Percentiles rank a stretch among this genome's conserved stretches.
phyloP scores from a whole-genome alignment of 768 basidiomycete species.

The Rhizopogon salebrosus region DNA sequence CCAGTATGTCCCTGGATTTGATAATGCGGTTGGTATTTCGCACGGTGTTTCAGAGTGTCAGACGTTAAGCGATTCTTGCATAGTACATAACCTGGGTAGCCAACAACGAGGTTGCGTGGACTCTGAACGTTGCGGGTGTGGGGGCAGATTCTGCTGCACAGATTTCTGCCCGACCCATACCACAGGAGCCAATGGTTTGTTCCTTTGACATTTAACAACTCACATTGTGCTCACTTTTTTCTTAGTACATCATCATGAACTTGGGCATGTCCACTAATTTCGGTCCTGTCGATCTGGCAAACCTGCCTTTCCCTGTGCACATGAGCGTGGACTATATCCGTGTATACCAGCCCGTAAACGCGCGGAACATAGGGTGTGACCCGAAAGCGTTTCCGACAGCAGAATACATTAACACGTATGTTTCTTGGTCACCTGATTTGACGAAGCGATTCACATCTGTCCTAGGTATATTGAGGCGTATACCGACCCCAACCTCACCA shows the following conservation, averaged over 20 bases:
- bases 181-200: constrained; percentile 83
- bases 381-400: constrained; percentile 63
- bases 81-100: constrained; percentile 87
- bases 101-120: constrained; percentile 67
- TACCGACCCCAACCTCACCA: constrained; percentile 48
- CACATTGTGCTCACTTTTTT: not conserved
- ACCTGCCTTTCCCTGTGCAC: constrained; percentile 46
- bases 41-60: not conserved
- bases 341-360: constrained; percentile 63
- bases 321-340: constrained; percentile 55
- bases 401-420: constrained; percentile 63
- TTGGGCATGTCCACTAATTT: constrained; percentile 60
- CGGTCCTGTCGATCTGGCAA: constrained; percentile 47
- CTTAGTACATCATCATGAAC: constrained; percentile 49
- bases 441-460: not conserved
- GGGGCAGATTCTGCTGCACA: constrained; percentile 53
- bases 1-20: constrained; percentile 51
- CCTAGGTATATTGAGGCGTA: constrained; percentile 63
- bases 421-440: constrained; percentile 5
- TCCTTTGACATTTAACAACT: not conserved
- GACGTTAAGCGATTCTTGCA: not conserved
- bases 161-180: constrained; percentile 62
- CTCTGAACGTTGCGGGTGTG: constrained; percentile 62
- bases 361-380: constrained; percentile 70
- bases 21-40: constrained; percentile 47